Evolutionary conservation across 1,139 yeast species (phyloP).

Genomic region (Protomyces inundatus): DNA sequence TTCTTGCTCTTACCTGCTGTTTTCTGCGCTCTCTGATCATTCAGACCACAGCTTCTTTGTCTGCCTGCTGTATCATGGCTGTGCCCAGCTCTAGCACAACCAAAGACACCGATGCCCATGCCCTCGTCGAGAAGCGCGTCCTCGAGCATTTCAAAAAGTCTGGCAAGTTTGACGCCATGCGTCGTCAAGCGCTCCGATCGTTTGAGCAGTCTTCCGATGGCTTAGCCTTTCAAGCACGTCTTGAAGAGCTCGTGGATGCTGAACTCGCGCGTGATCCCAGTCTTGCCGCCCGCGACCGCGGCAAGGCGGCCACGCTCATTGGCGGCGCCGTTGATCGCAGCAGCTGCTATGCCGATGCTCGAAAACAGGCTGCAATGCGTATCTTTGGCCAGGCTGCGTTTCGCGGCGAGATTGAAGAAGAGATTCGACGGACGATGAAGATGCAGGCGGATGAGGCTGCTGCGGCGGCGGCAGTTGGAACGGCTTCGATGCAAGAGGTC

Average conservation of each 20-base stretch:
- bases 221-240: conserved; percentile 2
- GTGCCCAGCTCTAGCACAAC: neutral
- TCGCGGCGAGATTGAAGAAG: conserved; percentile 3
- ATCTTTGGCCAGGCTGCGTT: conserved; percentile 7
- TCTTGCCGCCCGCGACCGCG: conserved; percentile 19
- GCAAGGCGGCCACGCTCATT: conserved; percentile 23
- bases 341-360: conserved; percentile 12
- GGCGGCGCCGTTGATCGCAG: conserved; percentile 25
- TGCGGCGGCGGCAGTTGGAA: neutral
- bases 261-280: conserved; percentile 18
- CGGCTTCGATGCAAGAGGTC: too few species aligned
- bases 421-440: neutral
- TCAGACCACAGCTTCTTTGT: too few species aligned
- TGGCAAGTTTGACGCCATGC: conserved; percentile 20
- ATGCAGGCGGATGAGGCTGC: neutral
- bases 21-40: too few species aligned
- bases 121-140: conserved; percentile 7
- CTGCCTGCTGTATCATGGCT: too few species aligned
- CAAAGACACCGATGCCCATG: neutral
- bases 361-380: conserved; percentile 10
- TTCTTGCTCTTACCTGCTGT: too few species aligned
- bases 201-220: conserved; percentile 18
- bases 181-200: conserved; percentile 1
- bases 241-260: conserved; percentile 11
- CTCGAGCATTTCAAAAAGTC: conserved; percentile 15